Conservation (phyloP, 495 filamentous ascomycete species). For the Lasiosphaeris hirsuta region DNA sequence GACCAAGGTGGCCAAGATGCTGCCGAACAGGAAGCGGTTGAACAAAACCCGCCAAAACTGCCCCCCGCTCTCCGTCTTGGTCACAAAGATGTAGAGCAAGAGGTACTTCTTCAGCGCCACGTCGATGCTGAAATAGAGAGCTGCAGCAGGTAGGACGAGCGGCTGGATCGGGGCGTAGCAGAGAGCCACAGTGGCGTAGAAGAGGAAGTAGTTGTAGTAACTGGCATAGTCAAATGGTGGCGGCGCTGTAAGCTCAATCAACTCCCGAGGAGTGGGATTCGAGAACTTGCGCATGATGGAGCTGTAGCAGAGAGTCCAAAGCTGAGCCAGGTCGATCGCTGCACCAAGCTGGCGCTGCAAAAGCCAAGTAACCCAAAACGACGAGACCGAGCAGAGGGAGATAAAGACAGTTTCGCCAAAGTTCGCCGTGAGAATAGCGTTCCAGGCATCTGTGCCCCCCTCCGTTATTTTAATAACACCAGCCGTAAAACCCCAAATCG, state of each 20-base stretch:
- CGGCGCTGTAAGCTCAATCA: slow-evolving; percentile 91
- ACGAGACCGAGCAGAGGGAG: slow-evolving; percentile 71
- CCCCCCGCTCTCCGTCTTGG: slow-evolving; percentile 94
- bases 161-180: slow-evolving; percentile 86
- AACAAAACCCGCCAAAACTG: slow-evolving; percentile 86
- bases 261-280: slow-evolving; percentile 82
- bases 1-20: slow-evolving; percentile 73
- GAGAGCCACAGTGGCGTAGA: slow-evolving; percentile 85
- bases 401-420: slow-evolving; percentile 60
- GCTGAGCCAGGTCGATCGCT: slow-evolving; percentile 81
- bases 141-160: slow-evolving; percentile 82
- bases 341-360: slow-evolving; percentile 90
- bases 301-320: slow-evolving; percentile 74
- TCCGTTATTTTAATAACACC: slow-evolving; percentile 55
- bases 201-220: slow-evolving; percentile 96
- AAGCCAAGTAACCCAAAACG: slow-evolving; percentile 93
- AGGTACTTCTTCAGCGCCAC: slow-evolving; percentile 92
- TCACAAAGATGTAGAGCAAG: slow-evolving; percentile 89
- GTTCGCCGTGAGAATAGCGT: slow-evolving; percentile 60
- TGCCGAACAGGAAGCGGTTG: slow-evolving; percentile 86
- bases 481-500: slow-evolving; percentile 68
- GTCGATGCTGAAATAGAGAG: slow-evolving; percentile 86
- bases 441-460: slow-evolving; percentile 56
- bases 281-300: slow-evolving; percentile 80
- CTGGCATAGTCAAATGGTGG: slow-evolving; percentile 90